Base-by-base conservation (phyloP, 2,329 filamentous ascomycete genomes). In the Trichophyton benhamiae region DNA sequence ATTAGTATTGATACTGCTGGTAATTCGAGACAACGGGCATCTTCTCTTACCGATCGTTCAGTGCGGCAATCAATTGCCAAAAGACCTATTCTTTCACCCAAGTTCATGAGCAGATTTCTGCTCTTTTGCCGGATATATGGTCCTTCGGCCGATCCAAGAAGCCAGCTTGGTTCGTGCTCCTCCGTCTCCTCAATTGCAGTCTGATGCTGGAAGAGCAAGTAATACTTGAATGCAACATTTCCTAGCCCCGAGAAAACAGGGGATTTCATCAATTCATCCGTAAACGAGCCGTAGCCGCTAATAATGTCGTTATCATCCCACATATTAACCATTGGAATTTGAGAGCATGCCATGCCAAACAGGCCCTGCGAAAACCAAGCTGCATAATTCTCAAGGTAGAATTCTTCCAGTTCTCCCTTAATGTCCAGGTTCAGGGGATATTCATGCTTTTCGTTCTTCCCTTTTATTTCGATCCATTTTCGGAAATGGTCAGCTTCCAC, bases 251-350 rank as follows among this genome's bases (percentile, higher is more conserved):
- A 87, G 71, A 99, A 95, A 0, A 97, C 89, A 0, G 89, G 87
- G 2, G 89, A 89, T 66, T 83, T 84, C 90, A 96, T 97, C 69
- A 96, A 94, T 66, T 89, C 84, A 66, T 96, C 83, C 3, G 91
- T 86, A 72, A 97, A 99, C 0, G 91, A 96, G 5, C 94, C 94
- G 71, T 87, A 99, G 0, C 95, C 94, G 74, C 91, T 87, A 65
- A 91, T 91, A 67, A 91, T 88, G 67, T 94, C 89, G 71, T 97
- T 94, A 68, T 97, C 94, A 72, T 97, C 92, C 80, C 88, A 96
- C 73, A 99, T 91, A 72, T 99, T 99, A 68, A 99, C 84, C 91
- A 96, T 97, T 7, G 94, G 91, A 53, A 99, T 97, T 72, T 97
- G 92, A 1, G 88, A 88, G 67, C 87, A 91, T 3, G 92, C 94